Percentiles rank a stretch among this genome's conserved stretches.
These are phyloP conservation scores for Aspergillus bombycis DNA, from an alignment of 2,329 filamentous ascomycete species.

Conservation along the genomic window DNA sequence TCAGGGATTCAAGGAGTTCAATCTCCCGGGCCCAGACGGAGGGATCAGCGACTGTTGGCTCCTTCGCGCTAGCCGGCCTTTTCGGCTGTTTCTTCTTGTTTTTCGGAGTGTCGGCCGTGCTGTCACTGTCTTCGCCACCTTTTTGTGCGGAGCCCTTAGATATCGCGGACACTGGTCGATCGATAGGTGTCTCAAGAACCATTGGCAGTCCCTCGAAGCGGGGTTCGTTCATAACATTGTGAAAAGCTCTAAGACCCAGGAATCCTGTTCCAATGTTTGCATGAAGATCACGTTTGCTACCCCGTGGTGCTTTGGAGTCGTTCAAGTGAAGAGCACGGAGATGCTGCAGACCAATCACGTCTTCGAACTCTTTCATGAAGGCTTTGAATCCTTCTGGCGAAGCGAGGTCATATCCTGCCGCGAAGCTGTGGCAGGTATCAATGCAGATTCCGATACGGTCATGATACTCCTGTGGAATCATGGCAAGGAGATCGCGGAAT, in stretches of 20 bases:
- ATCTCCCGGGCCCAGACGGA: conserved; percentile 91
- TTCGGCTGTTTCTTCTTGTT: conserved; percentile 28
- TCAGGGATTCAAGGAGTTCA: conserved; percentile 85
- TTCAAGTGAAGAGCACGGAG: conserved; percentile 89
- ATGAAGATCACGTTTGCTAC: conserved; percentile 83
- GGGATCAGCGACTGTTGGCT: conserved; percentile 69
- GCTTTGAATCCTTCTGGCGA: conserved; percentile 71
- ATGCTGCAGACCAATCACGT: conserved; percentile 75
- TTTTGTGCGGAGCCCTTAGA: conserved; percentile 16
- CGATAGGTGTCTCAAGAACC: conserved; percentile 95
- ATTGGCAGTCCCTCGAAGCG: conserved; percentile 80
- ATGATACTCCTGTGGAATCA: conserved; percentile 73
- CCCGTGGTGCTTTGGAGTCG: conserved; percentile 89
- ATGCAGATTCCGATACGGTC: conserved; percentile 87
- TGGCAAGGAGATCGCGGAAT: conserved; percentile 78
- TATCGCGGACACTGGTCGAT: conserved; percentile 53
- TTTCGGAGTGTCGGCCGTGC: conserved; percentile 20
- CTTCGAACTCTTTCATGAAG: conserved; percentile 76
- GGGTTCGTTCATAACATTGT: conserved; percentile 83
- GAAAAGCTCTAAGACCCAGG: conserved; percentile 85
- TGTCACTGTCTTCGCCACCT: conserved; percentile 2
- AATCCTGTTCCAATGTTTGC: conserved; percentile 97
- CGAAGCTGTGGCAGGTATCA: conserved; percentile 96
- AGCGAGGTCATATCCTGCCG: conserved; percentile 87
- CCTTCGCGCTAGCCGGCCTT: conserved; percentile 25